Evolutionary conservation across 1,139 yeast species (phyloP), one percentile per base, ranked within the genome.

Genomic region (Protomyces lactucae-debilis): DNA sequence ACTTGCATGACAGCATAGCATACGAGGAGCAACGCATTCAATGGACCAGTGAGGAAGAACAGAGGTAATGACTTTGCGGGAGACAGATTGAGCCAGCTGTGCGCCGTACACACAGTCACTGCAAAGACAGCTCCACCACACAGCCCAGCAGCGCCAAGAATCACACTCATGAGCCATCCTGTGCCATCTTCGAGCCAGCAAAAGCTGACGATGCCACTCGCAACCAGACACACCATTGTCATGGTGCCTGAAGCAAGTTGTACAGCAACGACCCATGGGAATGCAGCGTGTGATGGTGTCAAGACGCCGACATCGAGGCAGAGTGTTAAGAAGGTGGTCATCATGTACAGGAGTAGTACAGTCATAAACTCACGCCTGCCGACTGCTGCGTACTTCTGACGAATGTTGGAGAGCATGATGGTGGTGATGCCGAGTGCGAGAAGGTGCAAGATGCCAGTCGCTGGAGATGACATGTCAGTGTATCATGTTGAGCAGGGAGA

Each of bases 161-260:
- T 78, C 1, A 82, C 72, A 5, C 79, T 65, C 68, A 90, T 78
- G 61, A 88, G 76, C 2, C 79, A 73, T 76, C 84, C 77, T 1
- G 96, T 86, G 8, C 97, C 97, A 74, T 93, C 98, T 76, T 91
- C 97, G 95, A 96, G 92, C 61, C 90, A 77, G 74, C 91, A 95
- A 75, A 89, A 90, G 52, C 93, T 91, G 35, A 91, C 75, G 8
- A 93, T 73, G 5, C 97, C 97, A 69, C 87, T 86, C 66, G 84
- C 79, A 72, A 88, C 76, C 66, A 92, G 76, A 56, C 87, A 76
- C 77, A 86, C 80, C 72, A 95, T 87, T 43, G 85, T 80, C 0
- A 90, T 86, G 23, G 91, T 84, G 0, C 87, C 82, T 21, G 88
- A 71, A 0, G 95, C 97, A 16, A 87, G 74, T 74, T 92, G 97